Base-by-base conservation (phyloP, 2,329 filamentous ascomycete genomes). In the Pyrenophora tritici-repentis region DNA sequence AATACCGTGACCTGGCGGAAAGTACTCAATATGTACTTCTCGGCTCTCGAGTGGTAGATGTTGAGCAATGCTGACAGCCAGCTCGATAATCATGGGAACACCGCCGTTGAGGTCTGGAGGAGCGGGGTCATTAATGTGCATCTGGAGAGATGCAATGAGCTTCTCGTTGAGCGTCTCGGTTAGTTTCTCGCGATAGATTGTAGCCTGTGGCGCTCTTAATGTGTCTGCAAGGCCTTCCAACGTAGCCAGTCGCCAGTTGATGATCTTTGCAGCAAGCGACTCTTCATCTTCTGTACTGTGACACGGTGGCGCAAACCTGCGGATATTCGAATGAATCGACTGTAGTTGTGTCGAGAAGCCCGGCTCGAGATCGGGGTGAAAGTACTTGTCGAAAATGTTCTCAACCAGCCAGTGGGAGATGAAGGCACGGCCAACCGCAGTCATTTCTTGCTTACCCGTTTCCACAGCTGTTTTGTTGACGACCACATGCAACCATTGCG, bases 401-500 rank as follows among this genome's bases (percentile, higher is more conserved):
- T 96, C 90, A 18, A 93, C 86, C 5, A 99, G 78, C 91, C 93
- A 99, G 53, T 87, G 85, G 22, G 89, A 89, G 62, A 99, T 91
- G 58, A 92, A 86, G 10, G 93, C 91, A 46, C 93, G 86, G 13
- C 94, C 94, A 18, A 96, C 88, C 4, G 92, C 92, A 6, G 91
- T 97, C 94, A 99, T 99, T 74, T 99, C 94, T 73, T 97, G 92
- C 69, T 92, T 96, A 55, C 92, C 94, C 8, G 88, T 91, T 64
- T 87, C 84, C 46, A 95, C 81, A 1, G 91, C 93, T 65, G 96
- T 92, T 44, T 88, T 81, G 72, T 93, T 97, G 59, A 96, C 89
- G 47, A 86, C 90, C 18, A 81, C 82, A 47, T 86, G 83, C 37
- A 99, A 79, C 91, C 91, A 97, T 5, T 80, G 71, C 0, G 94